Percentiles rank a stretch among this genome's conserved stretches.
phyloP scores from a whole-genome alignment of 257 asterid genomes.

The Scutellaria barbata region DNA sequence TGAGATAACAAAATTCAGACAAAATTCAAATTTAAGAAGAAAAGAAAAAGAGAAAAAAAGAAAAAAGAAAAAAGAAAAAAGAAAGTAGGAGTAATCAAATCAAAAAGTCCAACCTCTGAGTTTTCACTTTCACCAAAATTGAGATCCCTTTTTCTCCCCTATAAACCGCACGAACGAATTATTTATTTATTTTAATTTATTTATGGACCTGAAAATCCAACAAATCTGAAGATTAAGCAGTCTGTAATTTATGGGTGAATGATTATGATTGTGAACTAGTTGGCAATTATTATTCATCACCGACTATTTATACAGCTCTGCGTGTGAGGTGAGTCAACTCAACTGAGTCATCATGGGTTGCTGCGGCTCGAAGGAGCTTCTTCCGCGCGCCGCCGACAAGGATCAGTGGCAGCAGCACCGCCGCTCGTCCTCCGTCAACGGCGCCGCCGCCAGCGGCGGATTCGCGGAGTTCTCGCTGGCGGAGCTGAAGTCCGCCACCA shows the following conservation, averaged over 20 bases:
- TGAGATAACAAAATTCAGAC: background rate
- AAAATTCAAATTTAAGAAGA: no score
- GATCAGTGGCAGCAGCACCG: conserved; percentile 61
- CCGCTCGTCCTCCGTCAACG: conserved; percentile 65
- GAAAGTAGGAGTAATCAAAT: conserved; percentile 16
- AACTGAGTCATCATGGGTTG: conserved; percentile 77
- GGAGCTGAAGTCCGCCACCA: conserved; percentile 84
- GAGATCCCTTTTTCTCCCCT: conserved; percentile 31
- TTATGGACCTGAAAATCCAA: background rate
- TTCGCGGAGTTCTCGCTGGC: conserved; percentile 82
- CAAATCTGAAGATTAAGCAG: conserved; percentile 16
- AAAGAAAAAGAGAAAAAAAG: no score
- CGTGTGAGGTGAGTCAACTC: conserved; percentile 54
- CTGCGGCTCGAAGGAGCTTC: conserved; percentile 56
- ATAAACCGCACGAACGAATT: conserved; percentile 42
- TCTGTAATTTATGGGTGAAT: background rate
- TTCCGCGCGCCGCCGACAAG: conserved; percentile 52
- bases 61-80: background rate
- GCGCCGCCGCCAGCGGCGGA: conserved; percentile 48
- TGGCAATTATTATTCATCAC: conserved; percentile 3
- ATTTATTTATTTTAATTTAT: background rate
- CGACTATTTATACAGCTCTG: conserved; percentile 24
- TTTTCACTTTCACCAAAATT: conserved; percentile 32
- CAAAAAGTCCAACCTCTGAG: conserved; percentile 29
- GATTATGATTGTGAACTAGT: conserved; percentile 17